Evolutionary conservation across 805 yeast genomes (phyloP), one percentile per base, ranked within the genome.

Genomic region (Spathaspora sp.): DNA sequence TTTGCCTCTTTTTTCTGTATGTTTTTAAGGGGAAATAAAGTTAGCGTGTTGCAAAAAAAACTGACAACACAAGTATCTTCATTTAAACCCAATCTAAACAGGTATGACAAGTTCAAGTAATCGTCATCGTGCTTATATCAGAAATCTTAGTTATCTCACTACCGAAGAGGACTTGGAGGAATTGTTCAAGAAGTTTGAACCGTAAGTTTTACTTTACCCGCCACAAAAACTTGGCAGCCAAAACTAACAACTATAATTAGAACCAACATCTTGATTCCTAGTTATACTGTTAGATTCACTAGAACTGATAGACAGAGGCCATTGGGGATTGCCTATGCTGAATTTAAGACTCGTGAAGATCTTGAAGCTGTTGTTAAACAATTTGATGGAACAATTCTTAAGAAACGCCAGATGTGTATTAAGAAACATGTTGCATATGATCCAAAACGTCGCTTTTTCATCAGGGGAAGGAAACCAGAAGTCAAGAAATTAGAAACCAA

Each of bases 261-360:
- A 44, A 8, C 70, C 71, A 61, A 58, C 20, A 79, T 81, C 2
- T 66, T 82, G 55, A 75, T 83, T 48, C 87, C 87, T 26, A 76
- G 78, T 52, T 79, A 78, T 55, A 78, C 82, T 2, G 71, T 80
- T 16, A 70, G 79, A 32, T 79, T 80, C 11, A 67, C 73, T 51
- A 69, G 77, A 44, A 60, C 60, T 6, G 62, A 60, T 40, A 70
- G 68, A 47, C 75, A 72, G 46, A 73, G 66, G 55, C 80, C 83
- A 2, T 66, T 81, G 56, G 93, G 94, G 3, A 77, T 81, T 46
- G 77, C 70, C 0, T 72, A 70, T 50, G 75, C 69, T n/a, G 73
- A 66, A 48, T 68, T 72, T 52, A 62, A 56, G n/a, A 55, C 57
- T 20, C 44, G 48, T 1, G 69, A 66, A 23, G 65, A 63, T n/a